A percentile compares a stretch with the other conserved stretches of the same genome.
Conservation (phyloP, 106 monocot species). For the Phalaenopsis aphrodite region DNA sequence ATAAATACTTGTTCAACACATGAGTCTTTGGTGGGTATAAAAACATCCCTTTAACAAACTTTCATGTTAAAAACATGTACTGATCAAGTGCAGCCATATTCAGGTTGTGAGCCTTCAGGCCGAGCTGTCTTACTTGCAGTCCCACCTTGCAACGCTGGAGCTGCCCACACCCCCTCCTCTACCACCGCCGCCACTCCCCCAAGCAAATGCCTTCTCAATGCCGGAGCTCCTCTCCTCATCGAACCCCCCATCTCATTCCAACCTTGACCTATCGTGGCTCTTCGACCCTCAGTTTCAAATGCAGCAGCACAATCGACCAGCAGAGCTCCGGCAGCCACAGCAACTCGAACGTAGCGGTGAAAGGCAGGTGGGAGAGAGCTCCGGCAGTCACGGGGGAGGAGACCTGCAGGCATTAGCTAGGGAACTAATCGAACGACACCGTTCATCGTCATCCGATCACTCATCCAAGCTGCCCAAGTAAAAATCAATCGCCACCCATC, state of each 20-base stretch:
- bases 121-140: slow-evolving; percentile 75
- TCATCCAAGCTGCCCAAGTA: background rate
- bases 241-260: slow-evolving; percentile 11
- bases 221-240: slow-evolving; percentile 55
- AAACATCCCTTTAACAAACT: no score
- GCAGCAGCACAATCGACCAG: slow-evolving; percentile 18
- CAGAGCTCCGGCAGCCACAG: slow-evolving; percentile 18
- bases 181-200: slow-evolving; percentile 19
- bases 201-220: slow-evolving; percentile 42
- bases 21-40: no score
- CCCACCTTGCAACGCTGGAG: slow-evolving; percentile 82
- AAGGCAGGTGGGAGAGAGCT: slow-evolving; percentile 6
- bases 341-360: background rate
- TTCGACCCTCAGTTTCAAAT: slow-evolving; percentile 40
- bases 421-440: slow-evolving; percentile 38
- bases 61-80: no score
- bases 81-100: background rate
- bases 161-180: slow-evolving; percentile 62
- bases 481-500: background rate
- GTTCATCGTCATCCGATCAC: background rate
- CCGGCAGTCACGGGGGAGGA: slow-evolving; percentile 13
- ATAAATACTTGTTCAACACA: no score
- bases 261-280: slow-evolving; percentile 65
- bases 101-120: slow-evolving; percentile 86
- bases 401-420: slow-evolving; percentile 48